A percentile compares a stretch with the other conserved stretches of the same genome.
Evolutionary conservation across 192 early-diverging fungal genomes (phyloP).

Genomic region (Gryganskiella cystojenkinii): DNA sequence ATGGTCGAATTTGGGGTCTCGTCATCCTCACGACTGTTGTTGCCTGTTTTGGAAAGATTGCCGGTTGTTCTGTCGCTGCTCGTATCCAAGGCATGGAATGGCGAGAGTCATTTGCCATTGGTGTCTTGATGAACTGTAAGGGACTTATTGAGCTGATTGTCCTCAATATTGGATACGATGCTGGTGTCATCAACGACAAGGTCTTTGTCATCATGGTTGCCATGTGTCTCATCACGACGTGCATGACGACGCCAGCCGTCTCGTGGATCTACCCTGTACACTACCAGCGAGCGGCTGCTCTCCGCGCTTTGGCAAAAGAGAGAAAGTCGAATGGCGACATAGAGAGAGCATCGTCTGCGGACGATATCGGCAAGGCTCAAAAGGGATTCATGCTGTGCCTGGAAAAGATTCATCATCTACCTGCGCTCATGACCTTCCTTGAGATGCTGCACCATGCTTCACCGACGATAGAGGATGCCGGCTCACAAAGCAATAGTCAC

Average conservation of each 20-base stretch:
- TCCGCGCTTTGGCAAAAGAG: conserved; percentile 20
- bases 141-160: conserved; percentile 96
- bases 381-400: conserved; percentile 52
- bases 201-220: conserved; percentile 66
- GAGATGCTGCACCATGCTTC: conserved; percentile 41
- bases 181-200: conserved; percentile 80
- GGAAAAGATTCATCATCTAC: conserved; percentile 56
- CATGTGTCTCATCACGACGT: conserved; percentile 81
- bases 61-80: conserved; percentile 80
- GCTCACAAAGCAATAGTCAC: neutral
- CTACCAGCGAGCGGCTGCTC: conserved; percentile 60
- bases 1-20: conserved; percentile 80
- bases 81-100: conserved; percentile 75
- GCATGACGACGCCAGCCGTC: conserved; percentile 86
- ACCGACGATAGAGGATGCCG: neutral
- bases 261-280: conserved; percentile 75
- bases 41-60: conserved; percentile 87
- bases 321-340: conserved; percentile 9
- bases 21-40: conserved; percentile 79
- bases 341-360: neutral
- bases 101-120: conserved; percentile 88
- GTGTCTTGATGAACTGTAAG: conserved; percentile 95
- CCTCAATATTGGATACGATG: conserved; percentile 90
- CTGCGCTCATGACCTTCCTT: conserved; percentile 56
- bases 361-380: neutral